Base-by-base conservation (phyloP, 2,329 filamentous ascomycete species). In the Penicillium janthinellum region DNA sequence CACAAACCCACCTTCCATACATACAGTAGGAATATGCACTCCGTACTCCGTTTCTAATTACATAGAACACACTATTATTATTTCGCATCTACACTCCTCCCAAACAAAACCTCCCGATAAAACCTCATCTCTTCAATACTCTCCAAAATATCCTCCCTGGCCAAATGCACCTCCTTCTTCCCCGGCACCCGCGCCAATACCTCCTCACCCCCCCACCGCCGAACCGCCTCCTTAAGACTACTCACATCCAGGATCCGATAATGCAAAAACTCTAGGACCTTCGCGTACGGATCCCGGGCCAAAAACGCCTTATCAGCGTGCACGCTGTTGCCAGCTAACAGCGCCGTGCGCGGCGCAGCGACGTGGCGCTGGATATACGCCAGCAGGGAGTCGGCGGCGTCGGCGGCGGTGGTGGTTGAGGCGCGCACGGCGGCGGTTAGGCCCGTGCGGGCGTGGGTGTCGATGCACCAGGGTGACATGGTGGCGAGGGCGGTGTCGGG, bases 161-260 rank as follows among this genome's bases (percentile, higher is more conserved):
- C 95, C 76, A 94, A 86, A 79, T 99, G 95, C 54, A 88, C 79
- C 39, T 85, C 86, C 72, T 84, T 85, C 81, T 98, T 98, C 63
- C 72, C 76, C 12, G 94, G 93, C 31, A 85, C 87, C 47, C 81
- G 80, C 57, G 80, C 79, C 62, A 90, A 71, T 8, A 90, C 74
- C 7, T 85, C 81, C n/a, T 81, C 74, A 1, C 83, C 82, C 45
- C 87, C 88, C 94, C 95, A 99, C 48, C 94, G 84, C 64, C 87
- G 85, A 17, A 88, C 90, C 22, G 91, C 93, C 80, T 99, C 95
- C 79, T 98, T 98, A 71, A 98, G 86, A 49, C 88, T 85, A 76
- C 92, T 97, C 56, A 98, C 92, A 74, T 99, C 95, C 50, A 98
- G 79, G 64, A 99, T 90, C 15, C 95, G 86, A 77, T 99, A 92